Base-by-base conservation (phyloP, 305 asterid genomes). In the Andrographis paniculata region DNA sequence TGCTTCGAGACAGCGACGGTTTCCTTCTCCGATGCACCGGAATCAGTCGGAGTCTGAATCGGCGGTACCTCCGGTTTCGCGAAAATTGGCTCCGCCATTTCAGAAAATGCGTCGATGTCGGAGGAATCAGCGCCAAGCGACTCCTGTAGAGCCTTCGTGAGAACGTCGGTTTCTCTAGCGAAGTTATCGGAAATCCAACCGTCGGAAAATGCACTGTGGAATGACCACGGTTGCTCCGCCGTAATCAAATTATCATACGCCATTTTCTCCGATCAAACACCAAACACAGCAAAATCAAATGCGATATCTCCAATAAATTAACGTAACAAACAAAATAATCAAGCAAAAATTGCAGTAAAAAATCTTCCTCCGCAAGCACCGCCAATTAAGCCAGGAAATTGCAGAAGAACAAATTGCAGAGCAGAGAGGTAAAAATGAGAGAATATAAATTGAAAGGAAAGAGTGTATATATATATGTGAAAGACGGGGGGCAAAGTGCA, bases 21-120 rank as follows among this genome's bases (percentile, higher is more conserved):
- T 19, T 73, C 80, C 36, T 65, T 68, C 61, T 73, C 80, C 9
- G 82, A 70, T 1, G 76, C 74, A 0, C 72, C 65, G 14, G 80
- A 73, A 60, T 51, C 4, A 6, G 61, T 63, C 0, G 74, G 71
- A 0, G 74, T 62, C 5, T 62, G 78, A 14, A 48, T 39, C 41
- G 66, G 69, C 22, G 75, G 22, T 10, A 42, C n/a, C n/a, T n/a
- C n/a, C n/a, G 70, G 56, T 35, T 43, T 46, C 9, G 36, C 20
- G 5, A 60, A 35, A 4, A 58, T 17, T 1, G 68, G 64, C 14
- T 59, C 63, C 6, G 52, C 47, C 31, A 57, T 52, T 21, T 56
- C 71, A 3, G 56, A 39, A 7, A 67, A 46, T 14, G 17, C 16
- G 16, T 12, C 42, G 17, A 12, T 17, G 42, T n/a, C 16, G 42